These are phyloP conservation scores for Hemisphaericaspora xylofermentans DNA, from an alignment of 1,139 yeast genomes.

Conservation along the genomic window DNA sequence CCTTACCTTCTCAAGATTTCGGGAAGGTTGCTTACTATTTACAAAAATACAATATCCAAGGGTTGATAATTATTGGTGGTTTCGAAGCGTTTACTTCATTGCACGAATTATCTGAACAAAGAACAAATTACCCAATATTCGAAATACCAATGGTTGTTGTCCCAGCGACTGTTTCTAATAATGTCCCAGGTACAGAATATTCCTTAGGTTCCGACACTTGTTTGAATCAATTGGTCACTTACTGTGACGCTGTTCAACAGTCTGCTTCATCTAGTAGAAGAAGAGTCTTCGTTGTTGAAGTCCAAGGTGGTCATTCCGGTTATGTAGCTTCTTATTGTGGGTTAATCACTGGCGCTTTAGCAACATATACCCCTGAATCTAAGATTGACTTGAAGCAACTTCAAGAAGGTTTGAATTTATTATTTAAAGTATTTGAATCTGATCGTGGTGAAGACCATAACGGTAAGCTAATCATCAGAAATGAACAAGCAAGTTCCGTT, in stretches of 20 bases:
- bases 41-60: conserved; percentile 82
- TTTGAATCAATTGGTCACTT: conserved; percentile 81
- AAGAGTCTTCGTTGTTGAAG: conserved; percentile 93
- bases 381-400: conserved; percentile 71
- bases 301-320: conserved; percentile 96
- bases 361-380: conserved; percentile 90
- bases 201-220: conserved; percentile 94
- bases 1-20: conserved; percentile 76
- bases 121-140: conserved; percentile 79
- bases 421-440: conserved; percentile 51
- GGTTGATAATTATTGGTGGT: conserved; percentile 89
- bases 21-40: conserved; percentile 90
- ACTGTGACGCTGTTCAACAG: conserved; percentile 94
- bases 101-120: conserved; percentile 72
- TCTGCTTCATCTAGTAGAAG: conserved; percentile 93
- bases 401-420: conserved; percentile 35
- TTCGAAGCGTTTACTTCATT: conserved; percentile 89
- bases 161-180: conserved; percentile 96
- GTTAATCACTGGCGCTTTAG: conserved; percentile 89
- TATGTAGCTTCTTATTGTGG: conserved; percentile 87
- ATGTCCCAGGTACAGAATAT: conserved; percentile 96
- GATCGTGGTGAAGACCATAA: conserved; percentile 83
- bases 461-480: conserved; percentile 70
- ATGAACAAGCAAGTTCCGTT: conserved; percentile 68
- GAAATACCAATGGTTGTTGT: conserved; percentile 90